These are phyloP conservation scores for Psilocybe tampanensis DNA, from an alignment of 768 basidiomycete species.

Conservation along the genomic window DNA sequence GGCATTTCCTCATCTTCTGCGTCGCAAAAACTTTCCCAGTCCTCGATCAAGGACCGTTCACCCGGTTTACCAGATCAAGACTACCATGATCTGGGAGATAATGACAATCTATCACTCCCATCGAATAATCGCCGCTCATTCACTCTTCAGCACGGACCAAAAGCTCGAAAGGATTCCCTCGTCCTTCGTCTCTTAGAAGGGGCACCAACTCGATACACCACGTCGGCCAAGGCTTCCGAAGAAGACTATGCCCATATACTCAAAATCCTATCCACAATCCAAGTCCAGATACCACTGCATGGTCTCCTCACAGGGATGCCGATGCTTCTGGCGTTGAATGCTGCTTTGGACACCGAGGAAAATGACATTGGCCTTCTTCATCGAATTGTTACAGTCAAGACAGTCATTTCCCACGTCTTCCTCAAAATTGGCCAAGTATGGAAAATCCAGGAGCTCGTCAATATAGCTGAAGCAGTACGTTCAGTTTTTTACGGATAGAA, in stretches of 20 bases:
- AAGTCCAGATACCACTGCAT: slow-evolving; percentile 73
- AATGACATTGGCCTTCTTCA: slow-evolving; percentile 38
- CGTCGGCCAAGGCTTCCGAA: slow-evolving; percentile 56
- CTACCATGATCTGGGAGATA: slow-evolving; percentile 14
- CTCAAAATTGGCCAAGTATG: slow-evolving; percentile 69
- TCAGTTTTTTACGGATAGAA: background rate
- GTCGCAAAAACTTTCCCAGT: slow-evolving; percentile 35
- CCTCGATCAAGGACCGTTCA: slow-evolving; percentile 33
- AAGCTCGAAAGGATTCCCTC: slow-evolving; percentile 59
- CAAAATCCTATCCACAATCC: slow-evolving; percentile 65
- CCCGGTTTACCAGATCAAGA: slow-evolving; percentile 8
- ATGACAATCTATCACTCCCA: slow-evolving; percentile 8
- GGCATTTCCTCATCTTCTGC: slow-evolving; percentile 46
- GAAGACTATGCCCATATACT: slow-evolving; percentile 78
- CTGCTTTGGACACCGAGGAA: slow-evolving; percentile 46
- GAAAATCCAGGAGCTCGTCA: slow-evolving; percentile 58
- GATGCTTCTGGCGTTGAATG: slow-evolving; percentile 81
- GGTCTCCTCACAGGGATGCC: slow-evolving; percentile 79
- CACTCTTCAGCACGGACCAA: slow-evolving; percentile 43
- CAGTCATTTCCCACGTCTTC: slow-evolving; percentile 69
- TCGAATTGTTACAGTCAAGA: slow-evolving; percentile 58
- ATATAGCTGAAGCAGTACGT: slow-evolving; percentile 58
- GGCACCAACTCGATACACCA: slow-evolving; percentile 43
- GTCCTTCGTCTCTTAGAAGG: slow-evolving; percentile 55
- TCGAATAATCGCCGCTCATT: slow-evolving; percentile 38